A percentile compares a stretch with the other conserved stretches of the same genome.
These are phyloP conservation scores for Gaeumannomyces sp. DNA, from an alignment of 2,329 filamentous ascomycete genomes.

Conservation along the genomic window DNA sequence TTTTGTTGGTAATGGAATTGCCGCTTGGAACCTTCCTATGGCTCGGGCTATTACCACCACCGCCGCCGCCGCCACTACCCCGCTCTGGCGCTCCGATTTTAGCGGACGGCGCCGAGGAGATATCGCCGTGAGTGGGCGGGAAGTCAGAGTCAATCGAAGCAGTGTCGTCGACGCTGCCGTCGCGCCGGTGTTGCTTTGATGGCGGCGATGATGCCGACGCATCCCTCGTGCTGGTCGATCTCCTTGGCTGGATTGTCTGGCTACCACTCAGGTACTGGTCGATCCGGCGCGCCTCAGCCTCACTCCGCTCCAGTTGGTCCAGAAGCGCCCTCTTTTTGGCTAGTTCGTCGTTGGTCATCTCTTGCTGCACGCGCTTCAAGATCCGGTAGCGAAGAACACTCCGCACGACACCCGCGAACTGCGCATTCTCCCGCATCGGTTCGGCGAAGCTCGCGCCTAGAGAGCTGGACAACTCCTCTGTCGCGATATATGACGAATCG, in stretches of 20 bases:
- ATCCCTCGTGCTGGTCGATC: constrained; percentile 58
- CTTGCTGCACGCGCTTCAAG: constrained; percentile 90
- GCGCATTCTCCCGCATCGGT: constrained; percentile 94
- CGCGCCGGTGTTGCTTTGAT: constrained; percentile 39
- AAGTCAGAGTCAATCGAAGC: constrained; percentile 95
- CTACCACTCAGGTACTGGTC: constrained; percentile 83
- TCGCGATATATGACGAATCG: constrained; percentile 92
- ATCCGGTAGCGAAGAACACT: constrained; percentile 84
- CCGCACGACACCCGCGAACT: constrained; percentile 92
- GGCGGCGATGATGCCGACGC: constrained; percentile 24
- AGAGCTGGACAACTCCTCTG: constrained; percentile 79
- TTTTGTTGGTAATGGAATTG: constrained; percentile 87
- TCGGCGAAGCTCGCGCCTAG: constrained; percentile 94
- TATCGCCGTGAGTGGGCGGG: constrained; percentile 76
- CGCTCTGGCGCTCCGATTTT: constrained; percentile 63
- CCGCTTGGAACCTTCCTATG: constrained; percentile 80
- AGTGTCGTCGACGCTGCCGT: constrained; percentile 65
- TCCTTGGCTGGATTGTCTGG: constrained; percentile 55
- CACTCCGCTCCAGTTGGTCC: constrained; percentile 86
- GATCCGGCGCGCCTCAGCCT: constrained; percentile 85
- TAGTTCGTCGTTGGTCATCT: constrained; percentile 92
- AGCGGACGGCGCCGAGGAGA: constrained; percentile 61
- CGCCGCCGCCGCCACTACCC: constrained; percentile 31
- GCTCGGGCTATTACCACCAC: constrained; percentile 28
- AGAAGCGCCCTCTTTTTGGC: constrained; percentile 77